These are phyloP conservation scores for Mycena pura DNA, from an alignment of 768 basidiomycete genomes.

Conservation along the genomic window DNA sequence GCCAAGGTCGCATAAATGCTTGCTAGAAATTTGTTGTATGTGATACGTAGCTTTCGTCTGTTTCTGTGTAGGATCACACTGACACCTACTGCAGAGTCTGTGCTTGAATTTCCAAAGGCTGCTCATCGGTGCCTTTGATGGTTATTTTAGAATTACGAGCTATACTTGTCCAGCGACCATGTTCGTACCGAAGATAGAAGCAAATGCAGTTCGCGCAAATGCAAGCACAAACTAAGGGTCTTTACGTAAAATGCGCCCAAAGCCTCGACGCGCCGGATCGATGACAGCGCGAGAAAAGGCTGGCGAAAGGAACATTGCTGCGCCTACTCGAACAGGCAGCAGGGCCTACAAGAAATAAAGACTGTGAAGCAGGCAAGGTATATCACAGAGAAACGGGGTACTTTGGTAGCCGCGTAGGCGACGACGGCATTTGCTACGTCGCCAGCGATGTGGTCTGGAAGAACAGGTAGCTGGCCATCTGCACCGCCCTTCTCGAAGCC, in stretches of 20 bases:
- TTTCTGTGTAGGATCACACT: no score
- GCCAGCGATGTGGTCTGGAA: slow-evolving; percentile 59
- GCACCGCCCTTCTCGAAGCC: slow-evolving; percentile 67
- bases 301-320: slow-evolving; percentile 77
- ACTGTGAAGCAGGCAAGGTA: neutral
- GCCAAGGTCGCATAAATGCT: no score
- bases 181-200: no score
- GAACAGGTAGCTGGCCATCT: slow-evolving; percentile 32
- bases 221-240: neutral
- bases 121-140: no score
- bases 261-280: slow-evolving; percentile 59
- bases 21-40: no score
- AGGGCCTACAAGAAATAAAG: slow-evolving; percentile 58
- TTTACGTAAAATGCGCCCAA: slow-evolving; percentile 41
- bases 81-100: no score
- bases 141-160: no score
- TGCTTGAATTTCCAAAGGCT: no score
- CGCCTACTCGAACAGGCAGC: slow-evolving; percentile 73
- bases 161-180: no score
- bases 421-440: slow-evolving; percentile 84
- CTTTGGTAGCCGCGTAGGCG: slow-evolving; percentile 85
- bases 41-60: no score
- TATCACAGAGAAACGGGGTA: slow-evolving; percentile 33
- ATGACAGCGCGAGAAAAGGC: slow-evolving; percentile 71
- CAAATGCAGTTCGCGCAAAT: no score